Conservation (phyloP, 495 filamentous ascomycete species). For the Sporormia fimetaria region DNA sequence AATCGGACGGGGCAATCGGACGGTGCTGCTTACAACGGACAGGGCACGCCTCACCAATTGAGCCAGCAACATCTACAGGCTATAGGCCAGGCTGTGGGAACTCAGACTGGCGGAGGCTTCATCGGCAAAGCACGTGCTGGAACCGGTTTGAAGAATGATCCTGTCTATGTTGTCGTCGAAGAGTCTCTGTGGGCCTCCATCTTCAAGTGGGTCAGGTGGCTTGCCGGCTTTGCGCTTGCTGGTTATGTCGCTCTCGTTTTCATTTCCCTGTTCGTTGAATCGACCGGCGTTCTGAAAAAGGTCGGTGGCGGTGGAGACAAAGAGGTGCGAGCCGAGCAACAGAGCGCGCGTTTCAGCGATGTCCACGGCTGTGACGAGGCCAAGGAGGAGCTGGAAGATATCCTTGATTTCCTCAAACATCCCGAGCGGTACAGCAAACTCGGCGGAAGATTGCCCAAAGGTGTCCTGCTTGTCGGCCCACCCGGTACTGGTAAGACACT, state of each 20-base stretch:
- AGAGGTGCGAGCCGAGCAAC: slow-evolving; percentile 80
- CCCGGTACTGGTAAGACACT: slow-evolving; percentile 98
- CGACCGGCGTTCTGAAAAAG: slow-evolving; percentile 63
- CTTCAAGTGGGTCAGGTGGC: slow-evolving; percentile 84
- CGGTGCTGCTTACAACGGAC: slow-evolving; percentile 32
- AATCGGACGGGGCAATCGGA: slow-evolving; percentile 50
- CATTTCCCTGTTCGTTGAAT: slow-evolving; percentile 69
- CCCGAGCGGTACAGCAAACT: slow-evolving; percentile 84
- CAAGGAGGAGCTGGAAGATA: slow-evolving; percentile 92
- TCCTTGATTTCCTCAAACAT: slow-evolving; percentile 90
- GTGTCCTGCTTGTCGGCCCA: slow-evolving; percentile 87
- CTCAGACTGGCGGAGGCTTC: slow-evolving; percentile 57
- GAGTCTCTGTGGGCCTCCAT: slow-evolving; percentile 66
- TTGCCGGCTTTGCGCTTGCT: slow-evolving; percentile 63
- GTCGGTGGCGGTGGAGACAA: slow-evolving; percentile 56
- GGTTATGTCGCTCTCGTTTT: slow-evolving; percentile 63
- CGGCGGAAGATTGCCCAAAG: slow-evolving; percentile 92
- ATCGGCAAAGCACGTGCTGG: slow-evolving; percentile 45
- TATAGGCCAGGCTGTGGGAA: slow-evolving; percentile 77
- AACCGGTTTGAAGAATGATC: slow-evolving; percentile 61
- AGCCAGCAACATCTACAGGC: too few species aligned
- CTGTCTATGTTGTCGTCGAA: slow-evolving; percentile 92
- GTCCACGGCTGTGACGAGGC: slow-evolving; percentile 97
- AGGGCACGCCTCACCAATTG: slow-evolving; percentile 47
- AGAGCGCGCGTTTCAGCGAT: slow-evolving; percentile 83